Evolutionary conservation across 345 rosid genomes (phyloP), one percentile per base, ranked within the genome.

Genomic region (Cochlearia excelsa): DNA sequence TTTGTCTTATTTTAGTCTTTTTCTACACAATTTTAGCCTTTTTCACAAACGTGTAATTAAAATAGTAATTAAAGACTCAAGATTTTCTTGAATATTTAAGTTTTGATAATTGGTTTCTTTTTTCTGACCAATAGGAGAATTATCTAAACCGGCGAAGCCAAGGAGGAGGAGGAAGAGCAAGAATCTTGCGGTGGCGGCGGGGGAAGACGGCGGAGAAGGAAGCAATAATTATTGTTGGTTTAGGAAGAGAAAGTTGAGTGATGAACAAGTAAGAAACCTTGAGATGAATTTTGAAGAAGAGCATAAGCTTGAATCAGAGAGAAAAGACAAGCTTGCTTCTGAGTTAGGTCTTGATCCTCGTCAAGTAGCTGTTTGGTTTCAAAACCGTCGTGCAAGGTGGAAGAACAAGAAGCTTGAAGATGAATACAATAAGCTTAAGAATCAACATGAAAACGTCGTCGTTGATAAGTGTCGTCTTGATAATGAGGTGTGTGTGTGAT

Each of bases 331-430:
- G 69, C 71, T 93, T 5, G 96, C 99, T 7, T 51, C 64, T 1
- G 91, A 87, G 75, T 79, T 89, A 3, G 96, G 94, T 1, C 87
- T 93, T 34, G 88, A 87, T 31, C 88, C 99, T 16, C 89, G 99
- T 30, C 99, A 93, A 55, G 97, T 93, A 0, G 99, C 97, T 1
- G 87, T 93, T 5, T 93, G 99, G 99, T 93, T 87, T 61, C 99
- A 93, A 55, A 93, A 93, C 82, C 77, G 96, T n/a, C 76, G 97
- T 46, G 91, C 97, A 11, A 79, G 99, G 8, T 87, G 82, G 83
- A 93, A 87, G 84, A 81, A 77, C 78, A 93, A 93, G 82, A 77
- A 74, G 76, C 82, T 93, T 4, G 95, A 93, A 65, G 90, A 93
- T 69, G 91, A 85, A 64, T 83, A 83, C 46, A 31, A 44, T 9